Evolutionary conservation across 2,329 filamentous ascomycete species (phyloP).

Genomic region (Hypoxylon sp.): DNA sequence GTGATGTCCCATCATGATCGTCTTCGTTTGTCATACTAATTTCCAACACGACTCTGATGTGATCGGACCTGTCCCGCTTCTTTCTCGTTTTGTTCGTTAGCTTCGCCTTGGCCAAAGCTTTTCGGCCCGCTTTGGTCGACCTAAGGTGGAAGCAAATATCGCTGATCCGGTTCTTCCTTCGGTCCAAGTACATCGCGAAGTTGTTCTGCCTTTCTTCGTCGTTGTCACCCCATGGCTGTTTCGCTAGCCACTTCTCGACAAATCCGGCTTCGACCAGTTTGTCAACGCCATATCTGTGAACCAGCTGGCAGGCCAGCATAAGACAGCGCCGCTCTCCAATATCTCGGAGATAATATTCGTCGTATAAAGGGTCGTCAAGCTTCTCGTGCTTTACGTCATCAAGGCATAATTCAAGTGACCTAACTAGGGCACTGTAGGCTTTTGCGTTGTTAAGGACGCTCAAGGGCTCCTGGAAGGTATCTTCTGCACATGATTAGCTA

Average conservation of each 20-base stretch:
- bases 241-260: constrained; percentile 79
- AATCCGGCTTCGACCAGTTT: constrained; percentile 73
- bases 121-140: constrained; percentile 64
- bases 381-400: constrained; percentile 63
- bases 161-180: constrained; percentile 65
- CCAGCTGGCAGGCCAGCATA: constrained; percentile 68
- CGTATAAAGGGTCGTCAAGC: constrained; percentile 68
- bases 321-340: constrained; percentile 71
- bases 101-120: constrained; percentile 64
- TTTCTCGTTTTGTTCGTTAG: constrained; percentile 56
- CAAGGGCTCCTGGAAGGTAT: constrained; percentile 55
- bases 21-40: constrained; percentile 52
- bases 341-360: constrained; percentile 73
- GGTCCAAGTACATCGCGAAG: constrained; percentile 64
- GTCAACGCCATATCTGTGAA: constrained; percentile 69
- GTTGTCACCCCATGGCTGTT: constrained; percentile 75
- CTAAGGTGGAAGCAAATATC: constrained; percentile 65
- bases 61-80: constrained; percentile 46
- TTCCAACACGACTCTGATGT: constrained; percentile 54
- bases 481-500: constrained; percentile 51
- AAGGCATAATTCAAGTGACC: constrained; percentile 69
- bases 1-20: constrained; percentile 48
- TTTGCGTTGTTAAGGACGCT: constrained; percentile 63
- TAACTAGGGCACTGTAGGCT: constrained; percentile 69
- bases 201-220: constrained; percentile 64